Percentiles rank a stretch among this genome's conserved stretches.
Conservation (phyloP, 208 protist genomes). For the Leishmania guyanensis region DNA sequence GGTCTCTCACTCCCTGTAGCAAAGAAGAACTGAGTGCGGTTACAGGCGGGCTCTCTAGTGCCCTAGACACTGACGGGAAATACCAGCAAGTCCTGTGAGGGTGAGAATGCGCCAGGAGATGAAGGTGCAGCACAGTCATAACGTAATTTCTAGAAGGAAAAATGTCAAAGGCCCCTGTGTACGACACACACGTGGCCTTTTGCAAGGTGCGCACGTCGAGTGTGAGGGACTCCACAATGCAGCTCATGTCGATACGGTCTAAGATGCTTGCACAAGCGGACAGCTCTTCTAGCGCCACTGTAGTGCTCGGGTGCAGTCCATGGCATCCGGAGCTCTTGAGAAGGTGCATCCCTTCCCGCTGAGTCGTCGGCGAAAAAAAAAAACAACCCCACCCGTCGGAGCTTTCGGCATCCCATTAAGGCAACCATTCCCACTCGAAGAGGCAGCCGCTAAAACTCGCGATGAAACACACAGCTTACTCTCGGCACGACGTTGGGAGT, state of each 20-base stretch:
- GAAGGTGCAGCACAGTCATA: conserved; percentile 51
- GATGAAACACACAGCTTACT: conserved; percentile 13
- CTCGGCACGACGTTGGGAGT: conserved; percentile 25
- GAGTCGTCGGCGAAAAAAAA: not conserved
- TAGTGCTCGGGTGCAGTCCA: conserved; percentile 43
- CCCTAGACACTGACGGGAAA: conserved; percentile 39
- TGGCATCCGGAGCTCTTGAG: conserved; percentile 42
- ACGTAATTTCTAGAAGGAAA: conserved; percentile 50
- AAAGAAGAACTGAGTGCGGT: conserved; percentile 30
- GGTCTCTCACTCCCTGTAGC: not conserved
- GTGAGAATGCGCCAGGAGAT: conserved; percentile 7
- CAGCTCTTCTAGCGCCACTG: conserved; percentile 21
- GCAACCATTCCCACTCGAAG: not conserved
- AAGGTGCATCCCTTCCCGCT: conserved; percentile 21
- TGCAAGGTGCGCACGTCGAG: conserved; percentile 42
- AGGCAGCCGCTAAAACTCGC: not conserved
- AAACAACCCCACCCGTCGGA: too few species aligned
- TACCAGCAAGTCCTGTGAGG: conserved; percentile 21
- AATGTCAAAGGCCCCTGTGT: conserved; percentile 50
- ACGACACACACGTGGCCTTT: conserved; percentile 17
- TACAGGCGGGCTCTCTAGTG: conserved; percentile 31
- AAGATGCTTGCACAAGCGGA: conserved; percentile 9
- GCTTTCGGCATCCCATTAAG: not conserved
- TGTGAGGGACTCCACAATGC: conserved; percentile 44
- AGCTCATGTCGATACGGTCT: conserved; percentile 54